Evolutionary conservation across 768 basidiomycete genomes (phyloP).

Genomic region (Antrodiella citrinella): DNA sequence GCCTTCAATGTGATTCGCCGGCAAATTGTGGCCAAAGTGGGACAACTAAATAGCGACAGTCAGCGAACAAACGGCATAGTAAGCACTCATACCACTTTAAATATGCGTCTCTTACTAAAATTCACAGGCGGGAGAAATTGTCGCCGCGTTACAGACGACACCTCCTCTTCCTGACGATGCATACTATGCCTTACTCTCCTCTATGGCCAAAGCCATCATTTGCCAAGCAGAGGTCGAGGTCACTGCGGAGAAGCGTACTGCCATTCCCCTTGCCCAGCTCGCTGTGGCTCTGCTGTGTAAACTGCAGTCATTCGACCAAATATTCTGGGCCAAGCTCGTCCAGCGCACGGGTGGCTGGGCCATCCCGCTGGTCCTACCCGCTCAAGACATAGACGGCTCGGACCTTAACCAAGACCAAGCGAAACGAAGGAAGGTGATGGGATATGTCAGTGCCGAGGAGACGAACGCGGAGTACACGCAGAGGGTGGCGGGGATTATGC

Average conservation of each 20-base stretch:
- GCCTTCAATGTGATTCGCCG: slow-evolving; percentile 64
- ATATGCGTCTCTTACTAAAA: slow-evolving; percentile 24
- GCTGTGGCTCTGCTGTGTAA: slow-evolving; percentile 56
- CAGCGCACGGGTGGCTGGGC: slow-evolving; percentile 89
- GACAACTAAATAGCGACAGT: slow-evolving; percentile 73
- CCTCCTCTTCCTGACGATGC: slow-evolving; percentile 28
- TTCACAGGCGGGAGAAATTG: slow-evolving; percentile 33
- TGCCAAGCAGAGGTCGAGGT: slow-evolving; percentile 93
- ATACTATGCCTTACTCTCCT: slow-evolving; percentile 74
- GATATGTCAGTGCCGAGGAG: slow-evolving; percentile 50
- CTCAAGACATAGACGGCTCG: slow-evolving; percentile 39
- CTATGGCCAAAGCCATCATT: slow-evolving; percentile 83
- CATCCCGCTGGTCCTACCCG: slow-evolving; percentile 56
- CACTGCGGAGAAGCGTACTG: slow-evolving; percentile 78
- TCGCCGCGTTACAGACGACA: slow-evolving; percentile 28
- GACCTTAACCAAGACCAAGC: slow-evolving; percentile 37
- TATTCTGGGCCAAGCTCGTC: slow-evolving; percentile 79
- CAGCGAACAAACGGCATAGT: slow-evolving; percentile 58
- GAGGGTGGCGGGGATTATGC: slow-evolving; percentile 71
- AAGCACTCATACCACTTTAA: slow-evolving; percentile 22
- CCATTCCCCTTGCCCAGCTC: slow-evolving; percentile 74
- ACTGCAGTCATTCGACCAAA: slow-evolving; percentile 50
- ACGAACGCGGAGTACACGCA: slow-evolving; percentile 48
- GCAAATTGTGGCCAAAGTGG: slow-evolving; percentile 79
- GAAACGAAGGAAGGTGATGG: slow-evolving; percentile 43